Evolutionary conservation across 257 asterid genomes (phyloP), one percentile per base, ranked within the genome.

Genomic region (Petunia axillaris): DNA sequence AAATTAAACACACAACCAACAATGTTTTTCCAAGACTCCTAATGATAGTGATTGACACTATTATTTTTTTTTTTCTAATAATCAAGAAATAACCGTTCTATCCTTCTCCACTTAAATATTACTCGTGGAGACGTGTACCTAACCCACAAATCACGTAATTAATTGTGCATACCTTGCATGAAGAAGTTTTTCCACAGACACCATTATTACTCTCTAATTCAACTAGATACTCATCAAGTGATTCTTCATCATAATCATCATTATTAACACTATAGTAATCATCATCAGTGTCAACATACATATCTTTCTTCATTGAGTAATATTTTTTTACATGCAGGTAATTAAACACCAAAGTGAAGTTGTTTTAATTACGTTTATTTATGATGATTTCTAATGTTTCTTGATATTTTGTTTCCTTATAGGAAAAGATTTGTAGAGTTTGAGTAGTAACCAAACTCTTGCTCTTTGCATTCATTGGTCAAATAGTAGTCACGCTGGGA

Each of bases 131-230:
- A 25, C 25, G 25, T 25, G 25, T 25, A 0, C 25, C 25, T 25
- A 25, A 25, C 25, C 25, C 25, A 25, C 25, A 25, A 25, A 25
- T 25, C 25, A 25, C 25, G 38, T n/a, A n/a, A n/a, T n/a, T 70
- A 16, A 70, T 1, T 25, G 0, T 71, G 10, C 1, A 2, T 84
- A 89, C 93, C 90, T 86, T 85, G 78, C 88, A 85, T 63, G 91
- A 83, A 64, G 89, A 44, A 60, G 81, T 63, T 65, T 63, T 54
- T 64, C 46, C 7, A 6, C 5, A 5, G 79, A 50, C 2, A 41
- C 64, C 38, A 6, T 66, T 43, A 6, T 66, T 43, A 63, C 52
- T 40, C 14, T 78, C 64, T 43, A 7, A 35, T 63, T 85, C 89
- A 10, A 79, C 25, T n/a, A 76, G 39, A 66, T 62, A 63, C 6